Evolutionary conservation across 2,329 filamentous ascomycete genomes (phyloP).

Genomic region (Elsinoe arachidis): DNA sequence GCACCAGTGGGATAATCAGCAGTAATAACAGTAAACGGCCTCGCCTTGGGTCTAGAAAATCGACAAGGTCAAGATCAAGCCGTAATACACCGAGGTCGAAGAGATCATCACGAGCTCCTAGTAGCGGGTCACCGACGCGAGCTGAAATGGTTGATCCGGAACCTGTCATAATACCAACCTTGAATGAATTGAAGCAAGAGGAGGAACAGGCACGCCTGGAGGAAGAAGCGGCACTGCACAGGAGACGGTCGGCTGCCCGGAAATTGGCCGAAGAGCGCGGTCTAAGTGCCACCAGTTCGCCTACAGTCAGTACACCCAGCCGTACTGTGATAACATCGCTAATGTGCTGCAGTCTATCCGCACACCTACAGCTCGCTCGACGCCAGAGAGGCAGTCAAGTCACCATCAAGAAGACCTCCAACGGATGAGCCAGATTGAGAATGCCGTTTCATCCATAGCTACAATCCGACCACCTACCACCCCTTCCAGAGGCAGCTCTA

Average conservation of each 20-base stretch:
- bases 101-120: constrained; percentile 9
- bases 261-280: constrained; percentile 48
- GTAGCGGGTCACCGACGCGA: constrained; percentile 10
- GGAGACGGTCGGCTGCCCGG: constrained; percentile 47
- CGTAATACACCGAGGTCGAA: constrained; percentile 10
- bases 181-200: constrained; percentile 49
- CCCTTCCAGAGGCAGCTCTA: background rate
- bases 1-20: constrained; percentile 55
- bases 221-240: constrained; percentile 48
- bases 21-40: constrained; percentile 29
- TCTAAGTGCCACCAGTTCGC: constrained; percentile 23
- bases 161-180: constrained; percentile 33
- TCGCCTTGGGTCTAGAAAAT: constrained; percentile 40
- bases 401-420: background rate
- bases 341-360: background rate
- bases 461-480: background rate
- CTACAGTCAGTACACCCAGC: background rate
- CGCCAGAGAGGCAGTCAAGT: background rate
- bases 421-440: background rate
- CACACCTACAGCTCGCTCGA: background rate
- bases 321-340: background rate
- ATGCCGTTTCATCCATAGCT: background rate
- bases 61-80: constrained; percentile 30
- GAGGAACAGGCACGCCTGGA: constrained; percentile 46
- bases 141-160: constrained; percentile 13